Percentiles rank a stretch among this genome's conserved stretches.
Conservation (phyloP, 2,329 filamentous ascomycete genomes). For the Coleophoma crateriformis region DNA sequence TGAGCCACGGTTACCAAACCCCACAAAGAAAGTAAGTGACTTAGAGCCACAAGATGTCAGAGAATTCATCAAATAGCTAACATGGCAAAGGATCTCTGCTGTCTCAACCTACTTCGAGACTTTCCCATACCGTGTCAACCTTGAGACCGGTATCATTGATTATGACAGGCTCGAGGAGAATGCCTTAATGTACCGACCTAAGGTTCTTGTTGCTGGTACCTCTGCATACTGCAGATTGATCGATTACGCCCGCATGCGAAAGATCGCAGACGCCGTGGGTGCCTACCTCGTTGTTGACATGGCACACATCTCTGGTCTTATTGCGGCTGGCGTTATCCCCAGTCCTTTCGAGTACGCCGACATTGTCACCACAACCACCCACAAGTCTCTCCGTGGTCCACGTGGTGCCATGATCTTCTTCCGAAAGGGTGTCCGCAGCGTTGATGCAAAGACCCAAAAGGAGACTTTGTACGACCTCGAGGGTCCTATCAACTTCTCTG, state of each 20-base stretch:
- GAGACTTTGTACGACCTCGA: constrained; percentile 89
- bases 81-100: constrained; percentile 67
- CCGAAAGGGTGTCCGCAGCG: constrained; percentile 90
- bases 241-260: constrained; percentile 92
- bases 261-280: constrained; percentile 89
- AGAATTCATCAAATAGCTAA: constrained; percentile 8
- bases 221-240: constrained; percentile 98
- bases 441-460: constrained; percentile 86
- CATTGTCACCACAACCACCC: constrained; percentile 95
- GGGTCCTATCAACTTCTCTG: constrained; percentile 95
- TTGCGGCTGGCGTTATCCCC: constrained; percentile 88
- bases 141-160: constrained; percentile 92
- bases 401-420: constrained; percentile 99
- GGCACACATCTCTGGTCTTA: constrained; percentile 96
- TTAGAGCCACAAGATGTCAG: neutral
- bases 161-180: constrained; percentile 91
- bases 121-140: constrained; percentile 87
- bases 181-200: constrained; percentile 87
- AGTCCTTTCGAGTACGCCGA: constrained; percentile 91
- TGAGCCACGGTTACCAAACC: constrained; percentile 97
- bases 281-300: constrained; percentile 97
- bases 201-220: constrained; percentile 92
- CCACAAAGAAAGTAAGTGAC: constrained; percentile 74
- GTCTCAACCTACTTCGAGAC: constrained; percentile 99
- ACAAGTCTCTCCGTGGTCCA: constrained; percentile 97